Percentiles rank a stretch among this genome's conserved stretches.
phyloP scores from a whole-genome alignment of 352 stramenopile species.

The Thraustotheca clavata region DNA sequence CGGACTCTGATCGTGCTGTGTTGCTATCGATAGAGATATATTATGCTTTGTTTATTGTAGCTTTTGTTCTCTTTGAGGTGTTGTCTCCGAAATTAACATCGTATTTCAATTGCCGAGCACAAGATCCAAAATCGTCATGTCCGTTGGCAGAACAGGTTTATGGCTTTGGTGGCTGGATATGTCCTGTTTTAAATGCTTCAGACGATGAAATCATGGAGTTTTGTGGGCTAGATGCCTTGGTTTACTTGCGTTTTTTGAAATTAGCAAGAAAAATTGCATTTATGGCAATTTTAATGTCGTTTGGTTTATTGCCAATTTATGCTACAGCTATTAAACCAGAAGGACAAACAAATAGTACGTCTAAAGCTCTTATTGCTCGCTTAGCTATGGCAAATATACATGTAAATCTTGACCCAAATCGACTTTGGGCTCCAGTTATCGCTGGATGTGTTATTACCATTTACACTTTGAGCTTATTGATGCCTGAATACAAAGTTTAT shows the following conservation, averaged over 20 bases:
- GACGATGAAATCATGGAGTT: conserved; percentile 59
- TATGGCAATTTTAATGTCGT: conserved; percentile 41
- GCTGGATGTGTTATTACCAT: conserved; percentile 60
- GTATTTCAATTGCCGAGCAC: conserved; percentile 46
- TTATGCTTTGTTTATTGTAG: conserved; percentile 37
- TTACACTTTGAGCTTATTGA: conserved; percentile 49
- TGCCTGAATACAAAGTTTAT: conserved; percentile 63
- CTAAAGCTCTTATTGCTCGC: conserved; percentile 40
- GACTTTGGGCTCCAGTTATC: conserved; percentile 56
- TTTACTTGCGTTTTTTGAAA: conserved; percentile 58
- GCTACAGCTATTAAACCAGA: conserved; percentile 31
- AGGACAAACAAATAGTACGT: conserved; percentile 7
- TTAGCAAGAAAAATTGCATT: conserved; percentile 57
- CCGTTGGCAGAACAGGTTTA: conserved; percentile 28
- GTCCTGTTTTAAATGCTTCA: conserved; percentile 29
- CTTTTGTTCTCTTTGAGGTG: conserved; percentile 50
- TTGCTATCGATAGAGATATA: conserved; percentile 36
- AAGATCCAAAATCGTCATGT: conserved; percentile 27
- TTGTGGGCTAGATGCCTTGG: conserved; percentile 71
- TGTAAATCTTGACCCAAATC: conserved; percentile 29
- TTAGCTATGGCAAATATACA: conserved; percentile 74
- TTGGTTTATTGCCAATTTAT: conserved; percentile 57
- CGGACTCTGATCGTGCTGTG: conserved; percentile 8
- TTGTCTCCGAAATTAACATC: conserved; percentile 38
- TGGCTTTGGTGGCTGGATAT: conserved; percentile 42